Evolutionary conservation across 495 filamentous ascomycete genomes (phyloP).

Genomic region (Trichoderma orchidacearum): DNA sequence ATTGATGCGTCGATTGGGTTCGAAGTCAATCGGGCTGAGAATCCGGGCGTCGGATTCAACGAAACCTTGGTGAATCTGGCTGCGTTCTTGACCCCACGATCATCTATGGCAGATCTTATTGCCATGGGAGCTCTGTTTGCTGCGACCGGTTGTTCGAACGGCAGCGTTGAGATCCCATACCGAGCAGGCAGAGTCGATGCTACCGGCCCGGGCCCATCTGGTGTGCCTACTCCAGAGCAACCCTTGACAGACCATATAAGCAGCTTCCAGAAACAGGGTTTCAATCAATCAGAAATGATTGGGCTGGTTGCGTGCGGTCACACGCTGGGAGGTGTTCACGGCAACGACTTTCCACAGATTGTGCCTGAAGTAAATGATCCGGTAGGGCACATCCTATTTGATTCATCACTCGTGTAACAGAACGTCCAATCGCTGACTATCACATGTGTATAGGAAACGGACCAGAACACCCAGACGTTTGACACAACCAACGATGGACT

Average conservation of each 20-base stretch:
- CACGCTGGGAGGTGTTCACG: constrained; percentile 13
- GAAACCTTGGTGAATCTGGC: constrained; percentile 14
- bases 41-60: constrained; percentile 26
- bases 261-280: constrained; percentile 12
- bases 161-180: constrained; percentile 24
- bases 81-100: constrained; percentile 6
- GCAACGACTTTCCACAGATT: constrained; percentile 13
- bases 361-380: neutral
- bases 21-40: constrained; percentile 13
- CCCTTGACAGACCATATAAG: constrained; percentile 2
- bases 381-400: neutral
- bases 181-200: constrained; percentile 28
- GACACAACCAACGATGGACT: neutral
- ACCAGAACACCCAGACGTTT: neutral
- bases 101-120: constrained; percentile 5
- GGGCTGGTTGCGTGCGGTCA: constrained; percentile 17
- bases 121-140: constrained; percentile 4
- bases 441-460: neutral
- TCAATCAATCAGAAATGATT: constrained; percentile 21
- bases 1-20: constrained; percentile 21
- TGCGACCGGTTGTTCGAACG: constrained; percentile 7
- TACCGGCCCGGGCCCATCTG: constrained; percentile 22
- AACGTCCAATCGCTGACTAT: neutral
- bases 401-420: neutral
- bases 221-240: constrained; percentile 23